Conservation (phyloP, 2,329 filamentous ascomycete genomes). For the Xylariomycetidae sp. region DNA sequence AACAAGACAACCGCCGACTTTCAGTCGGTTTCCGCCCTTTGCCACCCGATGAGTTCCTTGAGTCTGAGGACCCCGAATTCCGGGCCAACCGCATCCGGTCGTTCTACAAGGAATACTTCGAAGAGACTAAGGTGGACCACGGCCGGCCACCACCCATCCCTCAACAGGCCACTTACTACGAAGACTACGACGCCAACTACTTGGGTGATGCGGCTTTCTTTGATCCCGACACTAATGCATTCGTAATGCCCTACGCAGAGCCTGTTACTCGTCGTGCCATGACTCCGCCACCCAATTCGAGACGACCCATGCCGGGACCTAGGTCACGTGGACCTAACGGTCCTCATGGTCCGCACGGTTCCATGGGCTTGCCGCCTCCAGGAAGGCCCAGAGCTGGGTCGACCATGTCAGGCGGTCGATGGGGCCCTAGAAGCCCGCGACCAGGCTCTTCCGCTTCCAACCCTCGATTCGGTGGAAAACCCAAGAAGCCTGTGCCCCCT, state of each 20-base stretch:
- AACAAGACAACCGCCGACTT: conserved; percentile 52
- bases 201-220: conserved; percentile 64
- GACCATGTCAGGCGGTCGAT: conserved; percentile 35
- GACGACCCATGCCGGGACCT: conserved; percentile 30
- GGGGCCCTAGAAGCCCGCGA: conserved; percentile 27
- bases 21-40: conserved; percentile 76
- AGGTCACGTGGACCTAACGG: conserved; percentile 23
- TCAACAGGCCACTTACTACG: conserved; percentile 52
- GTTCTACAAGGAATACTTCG: conserved; percentile 99
- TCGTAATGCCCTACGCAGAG: conserved; percentile 79
- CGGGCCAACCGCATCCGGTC: conserved; percentile 95
- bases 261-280: conserved; percentile 85
- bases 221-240: conserved; percentile 63
- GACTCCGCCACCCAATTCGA: conserved; percentile 73
- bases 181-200: conserved; percentile 70
- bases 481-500: conserved; percentile 55
- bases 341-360: conserved; percentile 19
- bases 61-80: conserved; percentile 85
- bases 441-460: conserved; percentile 36
- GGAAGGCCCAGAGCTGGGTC: conserved; percentile 45
- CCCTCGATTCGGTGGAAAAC: conserved; percentile 38
- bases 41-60: conserved; percentile 74
- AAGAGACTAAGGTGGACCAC: conserved; percentile 51
- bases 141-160: conserved; percentile 19
- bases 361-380: conserved; percentile 37